A percentile compares a stretch with the other conserved stretches of the same genome.
Evolutionary conservation across 495 filamentous ascomycete species (phyloP).

Genomic region (Tirmania nivea): DNA sequence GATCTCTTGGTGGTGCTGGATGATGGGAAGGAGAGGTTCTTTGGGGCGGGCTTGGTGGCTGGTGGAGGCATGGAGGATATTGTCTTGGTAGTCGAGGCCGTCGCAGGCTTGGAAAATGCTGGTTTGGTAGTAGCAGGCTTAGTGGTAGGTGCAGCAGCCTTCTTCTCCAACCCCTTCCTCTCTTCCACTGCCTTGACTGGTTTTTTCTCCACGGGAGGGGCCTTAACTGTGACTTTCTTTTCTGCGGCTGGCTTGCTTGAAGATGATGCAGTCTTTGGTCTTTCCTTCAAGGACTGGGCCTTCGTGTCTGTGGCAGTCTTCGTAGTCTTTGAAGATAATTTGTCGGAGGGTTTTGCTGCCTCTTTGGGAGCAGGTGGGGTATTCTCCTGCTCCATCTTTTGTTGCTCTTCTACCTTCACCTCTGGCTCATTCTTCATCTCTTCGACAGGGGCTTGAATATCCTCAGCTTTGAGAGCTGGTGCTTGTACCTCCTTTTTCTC

Average conservation of each 20-base stretch:
- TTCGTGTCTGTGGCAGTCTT: not conserved
- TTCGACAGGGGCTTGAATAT: too few relatives aligned
- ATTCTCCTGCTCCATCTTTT: constrained; percentile 4
- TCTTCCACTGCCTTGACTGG: not conserved
- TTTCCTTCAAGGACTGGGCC: not conserved
- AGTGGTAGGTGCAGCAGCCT: not conserved
- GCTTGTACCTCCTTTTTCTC: constrained; percentile 3
- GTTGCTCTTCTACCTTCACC: too few relatives aligned
- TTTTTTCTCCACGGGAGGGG: constrained; percentile 1
- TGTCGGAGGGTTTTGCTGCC: not conserved
- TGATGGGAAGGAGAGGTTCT: too few relatives aligned
- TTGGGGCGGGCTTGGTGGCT: not conserved
- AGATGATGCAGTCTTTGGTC: not conserved
- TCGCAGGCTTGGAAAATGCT: not conserved
- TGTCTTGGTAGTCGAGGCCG: not conserved
- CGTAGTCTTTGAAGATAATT: not conserved
- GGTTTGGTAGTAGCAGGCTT: not conserved
- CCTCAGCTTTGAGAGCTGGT: constrained; percentile 1
- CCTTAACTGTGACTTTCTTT: not conserved
- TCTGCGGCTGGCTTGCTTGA: not conserved
- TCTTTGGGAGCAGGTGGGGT: constrained; percentile 4
- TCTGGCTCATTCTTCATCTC: too few relatives aligned
- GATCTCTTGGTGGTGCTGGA: too few relatives aligned
- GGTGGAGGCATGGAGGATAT: not conserved
- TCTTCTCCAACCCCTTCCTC: not conserved